Conservation (phyloP, 2,329 filamentous ascomycete genomes). For the Apiospora rasikravindrae region DNA sequence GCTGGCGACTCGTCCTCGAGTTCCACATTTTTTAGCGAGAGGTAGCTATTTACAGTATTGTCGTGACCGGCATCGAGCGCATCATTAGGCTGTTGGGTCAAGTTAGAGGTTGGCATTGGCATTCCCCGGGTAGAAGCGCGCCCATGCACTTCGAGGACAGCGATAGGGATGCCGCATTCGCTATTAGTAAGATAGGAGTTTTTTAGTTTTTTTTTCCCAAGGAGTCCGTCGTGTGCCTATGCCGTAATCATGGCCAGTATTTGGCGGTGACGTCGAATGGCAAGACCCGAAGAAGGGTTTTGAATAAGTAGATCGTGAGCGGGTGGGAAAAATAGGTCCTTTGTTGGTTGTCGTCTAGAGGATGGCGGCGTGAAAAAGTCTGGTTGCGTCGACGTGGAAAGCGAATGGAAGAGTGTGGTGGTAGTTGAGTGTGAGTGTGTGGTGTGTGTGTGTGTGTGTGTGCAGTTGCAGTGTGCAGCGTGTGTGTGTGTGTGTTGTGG, state of each 20-base stretch:
- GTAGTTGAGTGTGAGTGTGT: slow-evolving; percentile 7
- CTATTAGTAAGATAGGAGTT: not conserved
- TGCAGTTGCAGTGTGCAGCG: slow-evolving; percentile 10
- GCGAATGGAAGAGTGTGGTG: slow-evolving; percentile 10
- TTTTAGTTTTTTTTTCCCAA: not conserved
- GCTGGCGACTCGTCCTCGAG: not conserved
- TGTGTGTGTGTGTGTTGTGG: slow-evolving; percentile 13
- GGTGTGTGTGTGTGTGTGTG: slow-evolving; percentile 18
- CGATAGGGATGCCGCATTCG: slow-evolving; percentile 19
- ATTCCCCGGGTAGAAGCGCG: slow-evolving; percentile 24
- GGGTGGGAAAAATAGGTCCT: not conserved
- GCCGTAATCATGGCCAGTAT: slow-evolving; percentile 11
- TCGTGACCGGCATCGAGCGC: slow-evolving; percentile 17
- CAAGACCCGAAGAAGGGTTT: not conserved
- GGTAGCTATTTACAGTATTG: slow-evolving; percentile 8
- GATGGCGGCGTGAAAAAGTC: not conserved
- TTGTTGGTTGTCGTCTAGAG: not conserved
- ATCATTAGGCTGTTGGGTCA: slow-evolving; percentile 15
- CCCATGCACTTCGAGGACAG: slow-evolving; percentile 15
- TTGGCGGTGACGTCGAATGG: slow-evolving; percentile 4
- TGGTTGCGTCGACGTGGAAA: not conserved
- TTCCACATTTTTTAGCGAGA: not conserved
- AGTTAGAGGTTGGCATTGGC: slow-evolving; percentile 23
- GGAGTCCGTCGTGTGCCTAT: not conserved
- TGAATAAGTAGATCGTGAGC: not conserved